Conservation (phyloP, 768 basidiomycete genomes). For the Russula brevipes region DNA sequence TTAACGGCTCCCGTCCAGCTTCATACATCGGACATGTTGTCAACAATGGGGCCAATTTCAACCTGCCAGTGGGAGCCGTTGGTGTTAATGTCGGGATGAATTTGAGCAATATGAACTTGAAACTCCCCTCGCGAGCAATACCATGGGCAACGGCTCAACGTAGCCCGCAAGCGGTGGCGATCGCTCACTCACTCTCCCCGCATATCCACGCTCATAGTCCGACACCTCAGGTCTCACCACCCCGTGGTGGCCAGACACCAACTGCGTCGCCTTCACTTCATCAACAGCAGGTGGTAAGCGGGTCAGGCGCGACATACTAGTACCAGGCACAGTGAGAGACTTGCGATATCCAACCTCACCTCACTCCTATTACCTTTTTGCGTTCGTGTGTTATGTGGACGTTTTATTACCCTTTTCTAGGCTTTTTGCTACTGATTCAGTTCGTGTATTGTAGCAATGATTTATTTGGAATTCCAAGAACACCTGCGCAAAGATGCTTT, state of each 20-base stretch:
- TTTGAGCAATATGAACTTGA: slow-evolving; percentile 43
- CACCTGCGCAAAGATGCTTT: background rate
- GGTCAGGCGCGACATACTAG: slow-evolving; percentile 26
- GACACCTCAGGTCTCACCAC: slow-evolving; percentile 31
- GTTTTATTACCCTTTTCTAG: slow-evolving; percentile 3
- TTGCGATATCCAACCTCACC: slow-evolving; percentile 15
- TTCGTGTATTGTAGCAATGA: slow-evolving; percentile 24
- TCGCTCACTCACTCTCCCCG: slow-evolving; percentile 31
- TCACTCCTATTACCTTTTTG: slow-evolving; percentile 17
- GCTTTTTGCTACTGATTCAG: slow-evolving; percentile 20
- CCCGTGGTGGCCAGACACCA: slow-evolving; percentile 30
- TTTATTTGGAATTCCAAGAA: slow-evolving; percentile 23
- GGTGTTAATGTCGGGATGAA: slow-evolving; percentile 32
- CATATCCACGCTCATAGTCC: slow-evolving; percentile 32
- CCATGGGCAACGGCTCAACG: slow-evolving; percentile 35
- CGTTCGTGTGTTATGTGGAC: slow-evolving; percentile 22
- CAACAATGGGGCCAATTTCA: slow-evolving; percentile 38
- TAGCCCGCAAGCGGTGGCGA: slow-evolving; percentile 28
- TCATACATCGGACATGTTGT: slow-evolving; percentile 38
- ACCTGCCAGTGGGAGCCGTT: slow-evolving; percentile 30
- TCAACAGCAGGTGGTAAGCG: slow-evolving; percentile 32
- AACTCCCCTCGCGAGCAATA: slow-evolving; percentile 38
- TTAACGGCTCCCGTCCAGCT: slow-evolving; percentile 29
- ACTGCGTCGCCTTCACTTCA: slow-evolving; percentile 34
- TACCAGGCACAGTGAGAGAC: slow-evolving; percentile 8